Base-by-base conservation (phyloP, 2,329 filamentous ascomycete species). In the Pseudogymnoascus pannorum region DNA sequence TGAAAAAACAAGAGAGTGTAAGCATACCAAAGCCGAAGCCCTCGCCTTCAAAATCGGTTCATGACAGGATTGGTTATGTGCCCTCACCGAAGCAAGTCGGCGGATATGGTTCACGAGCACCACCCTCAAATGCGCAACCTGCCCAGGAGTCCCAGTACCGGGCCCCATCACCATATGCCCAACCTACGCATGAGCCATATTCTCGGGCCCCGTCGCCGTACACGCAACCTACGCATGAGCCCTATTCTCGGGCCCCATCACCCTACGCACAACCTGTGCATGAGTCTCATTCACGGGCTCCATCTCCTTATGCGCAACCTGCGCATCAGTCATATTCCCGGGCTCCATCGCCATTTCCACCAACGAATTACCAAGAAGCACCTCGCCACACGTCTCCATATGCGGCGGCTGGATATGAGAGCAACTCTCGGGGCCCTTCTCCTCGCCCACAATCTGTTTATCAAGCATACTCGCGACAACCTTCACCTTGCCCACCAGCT, bases 121-220 rank as follows among this genome's bases (percentile, higher is more conserved):
- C 70, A 18, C 78, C 76, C 20, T 78, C 77, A 40, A 71, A 66
- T 57, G 72, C 73, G 2, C 26, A 54, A 20, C 16, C 48, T 20
- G 18, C 48, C 2, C 26, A 54, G 48, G 48, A 44, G 11, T 8
- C 20, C 20, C 40, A 24, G 6, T 44, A 44, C 11, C 40, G 40
- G 6, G 20, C 40, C 20, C 40, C 40, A 24, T 44, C 40, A 24
- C 40, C 40, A 2, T 44, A 44, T 4, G 20, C 20, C 2, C 67
- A 70, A 20, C 60, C 62, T 18, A 62, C 62, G 14, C 16, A 62
- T 64, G 4, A 62, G 70, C 63, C 66, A 22, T 64, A 68, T 42
- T 71, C 72, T 12, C 71, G 78, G 64, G 72, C 71, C 4, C 68
- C 72, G 33, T 79, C 76, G 4, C 77, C 76, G 3, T 70, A 70